phyloP scores from a whole-genome alignment of 345 rosid species.

The Alliaria petiolata region DNA sequence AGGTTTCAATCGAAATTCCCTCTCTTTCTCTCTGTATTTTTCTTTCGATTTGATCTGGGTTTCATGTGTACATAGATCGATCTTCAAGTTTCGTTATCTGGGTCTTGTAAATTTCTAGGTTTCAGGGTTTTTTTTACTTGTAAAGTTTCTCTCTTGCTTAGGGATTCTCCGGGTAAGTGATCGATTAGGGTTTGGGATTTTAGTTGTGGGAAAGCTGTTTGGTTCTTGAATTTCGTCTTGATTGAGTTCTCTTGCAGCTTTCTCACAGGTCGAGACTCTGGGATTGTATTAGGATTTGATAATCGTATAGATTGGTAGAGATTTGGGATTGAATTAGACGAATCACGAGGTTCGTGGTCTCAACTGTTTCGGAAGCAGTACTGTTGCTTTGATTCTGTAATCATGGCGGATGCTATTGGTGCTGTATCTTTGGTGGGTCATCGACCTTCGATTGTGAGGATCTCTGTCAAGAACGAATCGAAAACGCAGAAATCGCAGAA shows the following conservation, averaged over 20 bases:
- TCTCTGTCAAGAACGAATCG: constrained; percentile 39
- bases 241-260: constrained; percentile 30
- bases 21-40: neutral
- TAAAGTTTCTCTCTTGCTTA: constrained; percentile 16
- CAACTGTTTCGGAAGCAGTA: too few species aligned
- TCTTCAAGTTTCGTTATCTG: constrained; percentile 21
- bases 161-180: constrained; percentile 27
- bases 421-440: constrained; percentile 56
- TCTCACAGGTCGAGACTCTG: constrained; percentile 1
- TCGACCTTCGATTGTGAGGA: constrained; percentile 40
- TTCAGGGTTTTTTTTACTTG: constrained; percentile 5
- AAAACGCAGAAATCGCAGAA: constrained; percentile 31
- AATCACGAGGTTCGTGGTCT: neutral
- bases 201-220: constrained; percentile 35
- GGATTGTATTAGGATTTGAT: constrained; percentile 8
- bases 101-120: constrained; percentile 27
- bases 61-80: constrained; percentile 22
- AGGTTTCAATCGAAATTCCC: constrained; percentile 43
- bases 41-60: constrained; percentile 20
- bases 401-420: constrained; percentile 75
- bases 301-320: constrained; percentile 20
- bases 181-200: constrained; percentile 32
- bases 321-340: constrained; percentile 20
- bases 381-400: constrained; percentile 21
- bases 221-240: constrained; percentile 7